Evolutionary conservation across 2,329 filamentous ascomycete species (phyloP), one percentile per base, ranked within the genome.

Genomic region (Pseudocercospora fuligena): DNA sequence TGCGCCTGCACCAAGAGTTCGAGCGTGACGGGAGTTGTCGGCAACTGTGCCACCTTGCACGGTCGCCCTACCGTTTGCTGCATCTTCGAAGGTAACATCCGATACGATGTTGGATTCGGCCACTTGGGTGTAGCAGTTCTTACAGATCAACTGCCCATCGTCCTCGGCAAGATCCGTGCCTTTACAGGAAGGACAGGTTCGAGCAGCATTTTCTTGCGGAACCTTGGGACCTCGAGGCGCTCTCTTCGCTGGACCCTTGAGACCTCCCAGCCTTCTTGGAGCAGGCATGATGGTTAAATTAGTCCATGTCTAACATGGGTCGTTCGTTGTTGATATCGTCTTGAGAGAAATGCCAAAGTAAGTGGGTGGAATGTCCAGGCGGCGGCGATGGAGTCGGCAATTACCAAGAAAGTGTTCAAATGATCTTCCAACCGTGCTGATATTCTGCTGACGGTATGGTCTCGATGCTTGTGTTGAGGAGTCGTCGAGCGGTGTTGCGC

Each of bases 41-140:
- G 89, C 90, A 67, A 99, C 89, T 76, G 90, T 96, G 69, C 90
- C 94, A 78, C 95, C 95, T 78, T 97, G 93, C 19, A 97, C 93
- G 60, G 96, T 87, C 61, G 94, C 94, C 58, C 92, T 93, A 74
- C 95, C 95, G 36, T 88, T 89, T 0, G 92, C 88, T 29, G 89
- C 91, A 82, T 99, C 94, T 70, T 93, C 93, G 76, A 98, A 99
- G 23, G 90, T 90, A 69, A 98, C 88, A 78, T 99, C 95, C 58
- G 93, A 88, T 66, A 97, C 94, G 69, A 98, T 97, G 75, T 96
- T 93, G 77, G 89, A 90, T 76, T 96, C 91, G 73, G 92, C 90
- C 64, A 94, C 88, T 71, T 97, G 88, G 67, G 88, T 90, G 85
- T 93, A 94, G 79, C 95, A 98, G 56, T 88, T 90, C 68, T 89